Conservation (phyloP, 495 filamentous ascomycete genomes). For the Penicillium maclennaniae region DNA sequence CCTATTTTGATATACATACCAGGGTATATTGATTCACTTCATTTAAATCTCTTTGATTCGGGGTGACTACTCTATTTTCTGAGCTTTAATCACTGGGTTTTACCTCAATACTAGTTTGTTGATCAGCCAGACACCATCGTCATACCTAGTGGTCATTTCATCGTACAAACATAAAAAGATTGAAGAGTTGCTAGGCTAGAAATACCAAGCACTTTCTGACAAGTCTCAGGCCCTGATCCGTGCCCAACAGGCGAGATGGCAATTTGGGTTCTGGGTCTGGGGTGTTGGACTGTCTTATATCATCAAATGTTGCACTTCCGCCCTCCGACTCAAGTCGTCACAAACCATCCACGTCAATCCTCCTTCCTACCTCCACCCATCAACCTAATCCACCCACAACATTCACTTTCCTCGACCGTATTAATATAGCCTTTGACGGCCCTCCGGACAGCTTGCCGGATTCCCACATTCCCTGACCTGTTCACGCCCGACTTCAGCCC, state of each 20-base stretch:
- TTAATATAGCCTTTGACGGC: conserved; percentile 14
- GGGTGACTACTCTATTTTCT: no score
- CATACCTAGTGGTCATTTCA: no score
- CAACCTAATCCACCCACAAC: not conserved
- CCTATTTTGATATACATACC: not conserved
- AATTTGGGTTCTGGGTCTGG: conserved; percentile 5
- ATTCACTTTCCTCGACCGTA: not conserved
- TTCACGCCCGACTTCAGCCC: conserved; percentile 15
- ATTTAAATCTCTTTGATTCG: no score
- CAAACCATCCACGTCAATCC: conserved; percentile 23
- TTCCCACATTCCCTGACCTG: not conserved
- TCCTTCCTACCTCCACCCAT: conserved; percentile 3
- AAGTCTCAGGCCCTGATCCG: not conserved
- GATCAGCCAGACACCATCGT: no score
- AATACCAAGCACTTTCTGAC: not conserved
- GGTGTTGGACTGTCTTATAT: conserved; percentile 13
- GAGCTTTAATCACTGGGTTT: no score
- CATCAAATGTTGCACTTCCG: conserved; percentile 34
- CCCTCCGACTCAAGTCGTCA: conserved; percentile 40
- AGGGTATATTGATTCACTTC: no score
- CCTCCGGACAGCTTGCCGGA: conserved; percentile 6
- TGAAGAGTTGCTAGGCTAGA: not conserved
- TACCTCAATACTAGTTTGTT: no score
- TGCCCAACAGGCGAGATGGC: conserved; percentile 11
- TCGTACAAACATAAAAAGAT: not conserved